These are phyloP conservation scores for Spergularia azorica DNA, from an alignment of 179 eudicot genomes.

Conservation along the genomic window DNA sequence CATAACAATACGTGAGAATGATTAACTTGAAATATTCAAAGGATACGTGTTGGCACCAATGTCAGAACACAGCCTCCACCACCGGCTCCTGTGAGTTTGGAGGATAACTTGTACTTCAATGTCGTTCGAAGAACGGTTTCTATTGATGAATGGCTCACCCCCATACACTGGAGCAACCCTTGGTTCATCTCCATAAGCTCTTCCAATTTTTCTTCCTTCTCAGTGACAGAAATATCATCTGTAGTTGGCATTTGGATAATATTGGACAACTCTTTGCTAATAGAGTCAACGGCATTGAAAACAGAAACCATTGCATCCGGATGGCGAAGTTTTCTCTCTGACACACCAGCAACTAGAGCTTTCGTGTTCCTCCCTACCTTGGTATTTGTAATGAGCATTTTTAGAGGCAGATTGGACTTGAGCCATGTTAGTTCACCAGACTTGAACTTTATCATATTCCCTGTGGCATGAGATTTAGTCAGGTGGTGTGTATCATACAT, in stretches of 20 bases:
- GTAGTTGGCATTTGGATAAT: constrained; percentile 60
- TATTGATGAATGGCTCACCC: constrained; percentile 92
- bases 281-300: constrained; percentile 84
- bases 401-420: constrained; percentile 65
- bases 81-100: constrained; percentile 98
- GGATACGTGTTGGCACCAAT: constrained; percentile 89
- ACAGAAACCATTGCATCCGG: constrained; percentile 78
- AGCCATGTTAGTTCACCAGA: constrained; percentile 75
- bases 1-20: not conserved
- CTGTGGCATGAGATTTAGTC: constrained; percentile 40
- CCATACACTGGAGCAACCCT: constrained; percentile 96
- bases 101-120: constrained; percentile 68
- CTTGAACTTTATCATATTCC: constrained; percentile 86
- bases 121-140: constrained; percentile 84
- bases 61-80: constrained; percentile 99
- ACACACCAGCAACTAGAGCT: constrained; percentile 86
- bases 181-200: constrained; percentile 98
- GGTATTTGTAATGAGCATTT: constrained; percentile 92
- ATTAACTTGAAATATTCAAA: constrained; percentile 15
- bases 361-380: constrained; percentile 94
- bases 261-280: constrained; percentile 75
- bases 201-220: constrained; percentile 72
- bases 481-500: constrained; percentile 14
- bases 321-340: constrained; percentile 75
- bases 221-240: constrained; percentile 55